Evolutionary conservation across 208 protist genomes (phyloP).

Genomic region (Leishmania aethiopica): DNA sequence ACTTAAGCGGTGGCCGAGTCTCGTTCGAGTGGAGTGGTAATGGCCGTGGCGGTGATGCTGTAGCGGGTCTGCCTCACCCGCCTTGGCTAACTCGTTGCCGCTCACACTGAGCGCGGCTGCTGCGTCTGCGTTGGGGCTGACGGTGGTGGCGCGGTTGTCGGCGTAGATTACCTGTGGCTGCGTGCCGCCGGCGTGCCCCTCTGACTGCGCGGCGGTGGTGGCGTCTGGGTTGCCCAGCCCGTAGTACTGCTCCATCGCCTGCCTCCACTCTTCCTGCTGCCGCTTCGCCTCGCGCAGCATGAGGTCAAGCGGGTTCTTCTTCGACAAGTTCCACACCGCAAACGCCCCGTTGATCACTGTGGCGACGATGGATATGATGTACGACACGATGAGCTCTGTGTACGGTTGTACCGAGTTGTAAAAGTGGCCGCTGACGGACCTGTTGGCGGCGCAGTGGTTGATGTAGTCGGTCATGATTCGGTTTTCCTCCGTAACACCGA

Average conservation of each 20-base stretch:
- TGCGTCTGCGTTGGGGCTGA: neutral
- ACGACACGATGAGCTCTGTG: conserved; percentile 72
- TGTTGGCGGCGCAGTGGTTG: conserved; percentile 25
- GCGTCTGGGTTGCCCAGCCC: conserved; percentile 9
- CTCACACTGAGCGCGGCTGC: neutral
- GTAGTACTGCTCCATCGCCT: conserved; percentile 30
- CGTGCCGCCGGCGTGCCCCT: neutral
- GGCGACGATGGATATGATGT: conserved; percentile 54
- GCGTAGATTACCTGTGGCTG: conserved; percentile 25
- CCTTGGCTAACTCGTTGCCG: neutral
- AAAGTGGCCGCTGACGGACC: neutral
- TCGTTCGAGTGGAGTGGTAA: conserved; percentile 8
- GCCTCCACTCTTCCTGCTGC: conserved; percentile 34
- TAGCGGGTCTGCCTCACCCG: neutral
- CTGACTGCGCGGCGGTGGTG: neutral
- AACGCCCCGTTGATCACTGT: conserved; percentile 52
- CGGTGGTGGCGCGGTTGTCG: conserved; percentile 12
- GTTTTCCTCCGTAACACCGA: conserved; percentile 52
- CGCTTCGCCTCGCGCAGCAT: conserved; percentile 46
- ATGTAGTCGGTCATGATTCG: conserved; percentile 68
- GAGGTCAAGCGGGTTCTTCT: conserved; percentile 62
- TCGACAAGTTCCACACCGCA: conserved; percentile 47
- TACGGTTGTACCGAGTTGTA: conserved; percentile 60
- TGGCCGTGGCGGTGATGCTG: conserved; percentile 11
- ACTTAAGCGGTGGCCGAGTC: conserved; percentile 1